Percentiles rank a stretch among this genome's conserved stretches.
These are phyloP conservation scores for Neocatenulostroma microsporum DNA, from an alignment of 2,329 filamentous ascomycete genomes.

Conservation along the genomic window DNA sequence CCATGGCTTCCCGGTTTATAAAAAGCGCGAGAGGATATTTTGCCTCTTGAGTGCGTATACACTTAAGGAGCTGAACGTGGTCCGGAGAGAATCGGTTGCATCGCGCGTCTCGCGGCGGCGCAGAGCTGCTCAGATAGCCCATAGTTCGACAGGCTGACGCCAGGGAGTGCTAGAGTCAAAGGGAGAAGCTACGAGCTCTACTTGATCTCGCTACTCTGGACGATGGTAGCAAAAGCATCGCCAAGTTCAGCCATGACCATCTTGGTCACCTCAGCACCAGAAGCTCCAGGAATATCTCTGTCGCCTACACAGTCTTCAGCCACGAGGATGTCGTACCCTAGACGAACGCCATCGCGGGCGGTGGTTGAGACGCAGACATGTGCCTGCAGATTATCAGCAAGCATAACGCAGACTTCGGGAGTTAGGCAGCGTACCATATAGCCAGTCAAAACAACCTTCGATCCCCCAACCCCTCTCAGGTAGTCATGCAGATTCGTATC, in stretches of 20 bases:
- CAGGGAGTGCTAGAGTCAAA: no score
- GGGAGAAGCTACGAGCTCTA: no score
- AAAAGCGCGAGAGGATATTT: no score
- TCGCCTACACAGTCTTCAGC: conserved; percentile 58
- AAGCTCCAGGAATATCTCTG: conserved; percentile 56
- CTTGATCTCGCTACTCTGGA: conserved; percentile 45
- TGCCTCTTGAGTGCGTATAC: no score
- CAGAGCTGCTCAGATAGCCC: no score
- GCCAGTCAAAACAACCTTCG: conserved; percentile 55
- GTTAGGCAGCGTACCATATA: conserved; percentile 43
- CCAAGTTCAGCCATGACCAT: conserved; percentile 52
- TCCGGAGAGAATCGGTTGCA: no score
- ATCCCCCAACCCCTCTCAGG: conserved; percentile 42
- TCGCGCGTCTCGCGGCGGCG: no score
- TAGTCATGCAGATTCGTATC: conserved; percentile 52
- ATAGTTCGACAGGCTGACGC: no score
- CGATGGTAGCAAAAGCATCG: conserved; percentile 56
- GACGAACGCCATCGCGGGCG: conserved; percentile 52
- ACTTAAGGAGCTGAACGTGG: no score
- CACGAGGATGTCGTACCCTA: conserved; percentile 57
- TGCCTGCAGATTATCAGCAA: conserved; percentile 38
- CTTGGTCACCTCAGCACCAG: conserved; percentile 47
- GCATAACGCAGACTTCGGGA: background rate
- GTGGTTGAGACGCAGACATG: conserved; percentile 60
- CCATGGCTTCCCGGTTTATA: no score